Base-by-base conservation (phyloP, 495 filamentous ascomycete genomes). In the Astrothelium macrocarpum region DNA sequence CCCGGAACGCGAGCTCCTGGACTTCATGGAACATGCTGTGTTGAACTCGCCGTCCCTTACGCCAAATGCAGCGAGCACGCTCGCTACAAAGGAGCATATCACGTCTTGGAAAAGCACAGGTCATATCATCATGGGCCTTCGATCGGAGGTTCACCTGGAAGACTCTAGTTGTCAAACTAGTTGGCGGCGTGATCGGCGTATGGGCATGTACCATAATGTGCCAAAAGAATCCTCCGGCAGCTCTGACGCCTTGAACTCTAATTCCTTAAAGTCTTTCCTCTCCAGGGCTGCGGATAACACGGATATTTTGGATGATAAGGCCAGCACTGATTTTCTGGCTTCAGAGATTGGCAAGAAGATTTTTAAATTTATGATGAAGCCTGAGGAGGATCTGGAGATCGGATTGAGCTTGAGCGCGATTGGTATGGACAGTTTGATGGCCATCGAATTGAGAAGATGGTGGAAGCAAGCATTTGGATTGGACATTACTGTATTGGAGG, bases 381-480 rank as follows among this genome's bases (percentile, higher is more conserved):
- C 75, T 10, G 68, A 74, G 9, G 76, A 77, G 2, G 79, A 80
- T 2, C 49, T 81, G 1, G 73, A 79, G 56, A 66, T 72, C 1
- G 65, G 66, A 4, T 64, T 71, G 39, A 68, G 70, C 0, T 63
- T 80, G 42, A 68, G 36, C 36, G 36, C 36, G 9, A 42, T 42
- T 42, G 72, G 75, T 2, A 68, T 82, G 31, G 80, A 82, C 59
- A 79, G 77, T 0, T 68, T 82, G 12, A 73, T 82, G 5, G 72
- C 75, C 3, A 77, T 82, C 64, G 80, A 82, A 62, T 68, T 82
- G 53, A 70, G 78, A 10, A 74, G 70, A 4, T 82, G 80, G 79
- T 77, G 74, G 73, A 71, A 68, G 62, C 72, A 71, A 59, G 65
- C 61, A 23, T 72, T 77, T 28, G 61, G 67, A 0, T 66, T 76